phyloP scores from a whole-genome alignment of 208 protist species.

The Porcisia hertigi region DNA sequence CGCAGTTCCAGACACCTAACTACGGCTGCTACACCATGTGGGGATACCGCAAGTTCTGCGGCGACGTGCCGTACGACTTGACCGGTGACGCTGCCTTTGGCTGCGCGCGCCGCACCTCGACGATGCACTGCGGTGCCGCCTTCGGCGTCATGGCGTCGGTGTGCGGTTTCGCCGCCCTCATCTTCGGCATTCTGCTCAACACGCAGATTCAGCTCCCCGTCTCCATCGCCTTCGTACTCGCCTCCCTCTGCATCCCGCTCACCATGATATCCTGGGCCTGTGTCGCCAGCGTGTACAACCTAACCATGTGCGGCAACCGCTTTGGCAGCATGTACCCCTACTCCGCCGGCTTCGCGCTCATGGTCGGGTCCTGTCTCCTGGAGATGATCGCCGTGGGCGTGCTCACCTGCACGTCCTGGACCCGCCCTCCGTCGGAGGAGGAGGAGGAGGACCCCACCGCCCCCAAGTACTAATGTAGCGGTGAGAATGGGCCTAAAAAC shows the following conservation, averaged over 20 bases:
- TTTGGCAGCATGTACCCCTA: conserved; percentile 27
- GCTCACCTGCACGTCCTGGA: conserved; percentile 27
- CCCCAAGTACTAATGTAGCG: conserved; percentile 13
- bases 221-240: conserved; percentile 32
- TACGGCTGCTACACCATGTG: conserved; percentile 49
- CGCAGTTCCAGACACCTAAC: conserved; percentile 25
- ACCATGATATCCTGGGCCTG: conserved; percentile 52
- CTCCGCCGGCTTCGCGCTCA: conserved; percentile 48
- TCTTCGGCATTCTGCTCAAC: conserved; percentile 37
- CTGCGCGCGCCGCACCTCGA: conserved; percentile 27
- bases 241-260: conserved; percentile 32
- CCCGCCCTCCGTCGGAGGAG: conserved; percentile 27
- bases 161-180: conserved; percentile 34
- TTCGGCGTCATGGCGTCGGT: conserved; percentile 43
- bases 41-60: conserved; percentile 42
- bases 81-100: conserved; percentile 28
- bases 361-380: conserved; percentile 43
- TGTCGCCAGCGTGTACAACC: conserved; percentile 43
- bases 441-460: conserved; percentile 12
- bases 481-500: neutral
- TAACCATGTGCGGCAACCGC: conserved; percentile 31
- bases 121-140: conserved; percentile 39
- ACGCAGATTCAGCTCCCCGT: conserved; percentile 17
- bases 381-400: conserved; percentile 34
- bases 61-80: conserved; percentile 30